Percentiles rank a stretch among this genome's conserved stretches.
phyloP scores from a whole-genome alignment of 495 filamentous ascomycete genomes.

The Podospora anserina region DNA sequence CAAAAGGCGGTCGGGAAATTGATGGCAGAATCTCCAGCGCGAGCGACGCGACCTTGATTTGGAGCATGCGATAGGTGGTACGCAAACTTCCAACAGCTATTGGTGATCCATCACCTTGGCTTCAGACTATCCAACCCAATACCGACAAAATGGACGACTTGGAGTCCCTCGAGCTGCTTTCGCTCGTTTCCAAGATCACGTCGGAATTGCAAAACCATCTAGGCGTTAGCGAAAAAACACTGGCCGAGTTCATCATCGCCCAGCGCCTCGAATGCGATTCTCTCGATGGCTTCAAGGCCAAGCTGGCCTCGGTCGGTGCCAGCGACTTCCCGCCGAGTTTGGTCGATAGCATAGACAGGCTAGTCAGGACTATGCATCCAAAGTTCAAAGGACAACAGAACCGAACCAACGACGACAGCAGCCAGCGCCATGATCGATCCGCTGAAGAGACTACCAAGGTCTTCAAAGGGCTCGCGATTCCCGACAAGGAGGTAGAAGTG shows the following conservation, averaged over 20 bases:
- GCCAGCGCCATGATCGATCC: conserved; percentile 36
- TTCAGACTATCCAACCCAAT: not conserved
- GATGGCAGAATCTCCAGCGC: conserved; percentile 14
- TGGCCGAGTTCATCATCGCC: conserved; percentile 92
- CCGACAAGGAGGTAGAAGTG: conserved; percentile 62
- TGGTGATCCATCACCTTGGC: conserved; percentile 5
- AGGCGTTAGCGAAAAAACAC: conserved; percentile 86
- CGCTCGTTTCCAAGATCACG: conserved; percentile 90
- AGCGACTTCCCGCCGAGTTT: conserved; percentile 81
- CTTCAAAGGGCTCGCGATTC: conserved; percentile 86
- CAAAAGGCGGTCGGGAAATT: conserved; percentile 16
- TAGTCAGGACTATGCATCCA: conserved; percentile 87
- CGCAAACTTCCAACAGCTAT: not conserved
- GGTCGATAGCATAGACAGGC: conserved; percentile 83
- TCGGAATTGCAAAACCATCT: conserved; percentile 92
- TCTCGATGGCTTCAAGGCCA: conserved; percentile 65
- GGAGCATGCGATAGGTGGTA: not conserved
- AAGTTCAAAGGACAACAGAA: conserved; percentile 59
- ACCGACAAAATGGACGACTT: conserved; percentile 75
- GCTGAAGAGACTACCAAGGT: conserved; percentile 67
- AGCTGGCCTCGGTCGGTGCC: conserved; percentile 67
- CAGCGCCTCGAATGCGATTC: conserved; percentile 74
- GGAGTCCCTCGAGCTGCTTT: conserved; percentile 83
- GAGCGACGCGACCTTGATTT: not conserved
- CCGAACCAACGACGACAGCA: conserved; percentile 29